A percentile compares a stretch with the other conserved stretches of the same genome.
These are phyloP conservation scores for Fomitopsis schrenkii DNA, from an alignment of 1,284 basidiomycete species.

Conservation along the genomic window DNA sequence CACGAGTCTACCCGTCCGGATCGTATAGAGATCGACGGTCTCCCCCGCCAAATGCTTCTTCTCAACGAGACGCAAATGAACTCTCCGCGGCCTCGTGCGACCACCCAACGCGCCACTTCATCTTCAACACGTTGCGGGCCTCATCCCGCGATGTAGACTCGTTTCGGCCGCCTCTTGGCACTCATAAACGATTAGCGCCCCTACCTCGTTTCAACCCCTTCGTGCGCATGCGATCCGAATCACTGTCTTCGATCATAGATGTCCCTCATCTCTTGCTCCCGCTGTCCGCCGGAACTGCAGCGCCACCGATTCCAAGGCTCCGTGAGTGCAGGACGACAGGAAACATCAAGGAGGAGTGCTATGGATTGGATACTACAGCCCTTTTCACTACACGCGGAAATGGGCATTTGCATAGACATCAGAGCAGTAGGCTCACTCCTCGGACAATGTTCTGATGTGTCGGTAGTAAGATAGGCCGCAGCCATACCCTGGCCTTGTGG, in stretches of 20 bases:
- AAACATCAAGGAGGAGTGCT: neutral
- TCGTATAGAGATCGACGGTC: neutral
- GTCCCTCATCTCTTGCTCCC: neutral
- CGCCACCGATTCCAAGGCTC: neutral
- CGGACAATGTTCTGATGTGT: no score
- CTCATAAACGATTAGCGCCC: slow-evolving; percentile 25
- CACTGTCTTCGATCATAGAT: slow-evolving; percentile 26
- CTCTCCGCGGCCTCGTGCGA: no score
- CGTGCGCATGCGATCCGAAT: slow-evolving; percentile 27
- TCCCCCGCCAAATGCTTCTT: slow-evolving; percentile 8
- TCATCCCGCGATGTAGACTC: neutral
- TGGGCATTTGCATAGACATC: no score
- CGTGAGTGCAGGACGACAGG: neutral
- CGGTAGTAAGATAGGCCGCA: no score
- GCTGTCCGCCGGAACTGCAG: neutral
- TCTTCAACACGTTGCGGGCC: neutral
- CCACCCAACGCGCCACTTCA: neutral
- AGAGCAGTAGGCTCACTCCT: no score
- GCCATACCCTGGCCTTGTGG: no score
- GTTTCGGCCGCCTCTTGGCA: neutral
- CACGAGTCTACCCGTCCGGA: neutral
- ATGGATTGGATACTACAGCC: neutral
- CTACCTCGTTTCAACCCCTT: slow-evolving; percentile 31
- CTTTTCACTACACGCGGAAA: neutral
- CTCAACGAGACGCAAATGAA: neutral